Percentiles rank a stretch among this genome's conserved stretches.
Evolutionary conservation across 2,329 filamentous ascomycete species (phyloP).

Genomic region (Xylaria sp.): DNA sequence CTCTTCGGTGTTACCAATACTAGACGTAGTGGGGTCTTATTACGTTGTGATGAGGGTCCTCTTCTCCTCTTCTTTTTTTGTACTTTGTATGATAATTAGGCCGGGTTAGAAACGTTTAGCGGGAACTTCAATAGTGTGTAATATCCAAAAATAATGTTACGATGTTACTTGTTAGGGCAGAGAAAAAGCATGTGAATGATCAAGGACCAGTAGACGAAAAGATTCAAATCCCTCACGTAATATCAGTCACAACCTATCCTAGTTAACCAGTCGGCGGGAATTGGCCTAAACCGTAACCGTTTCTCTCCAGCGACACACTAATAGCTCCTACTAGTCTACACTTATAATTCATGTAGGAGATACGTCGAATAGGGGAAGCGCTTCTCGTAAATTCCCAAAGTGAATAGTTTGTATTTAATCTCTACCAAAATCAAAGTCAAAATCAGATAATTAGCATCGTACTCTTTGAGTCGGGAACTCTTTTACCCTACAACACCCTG

Average conservation of each 20-base stretch:
- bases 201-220: not conserved
- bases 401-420: not conserved
- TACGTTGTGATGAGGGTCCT: not conserved
- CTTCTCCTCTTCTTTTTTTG: not conserved
- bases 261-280: not conserved
- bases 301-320: not conserved
- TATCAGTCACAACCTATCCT: not conserved
- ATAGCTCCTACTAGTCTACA: not conserved
- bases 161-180: not conserved
- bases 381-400: not conserved
- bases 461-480: not conserved
- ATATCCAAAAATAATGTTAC: not conserved
- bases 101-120: not conserved
- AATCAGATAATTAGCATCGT: too few species aligned
- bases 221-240: not conserved
- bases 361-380: not conserved
- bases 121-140: not conserved
- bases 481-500: not conserved
- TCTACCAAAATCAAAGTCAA: not conserved
- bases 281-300: not conserved
- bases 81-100: not conserved
- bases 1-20: not conserved
- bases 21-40: not conserved
- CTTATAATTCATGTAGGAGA: not conserved
- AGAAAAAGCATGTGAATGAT: conserved; percentile 3